phyloP scores from a whole-genome alignment of 2,329 filamentous ascomycete species.

The Gaeumannomyces tritici region DNA sequence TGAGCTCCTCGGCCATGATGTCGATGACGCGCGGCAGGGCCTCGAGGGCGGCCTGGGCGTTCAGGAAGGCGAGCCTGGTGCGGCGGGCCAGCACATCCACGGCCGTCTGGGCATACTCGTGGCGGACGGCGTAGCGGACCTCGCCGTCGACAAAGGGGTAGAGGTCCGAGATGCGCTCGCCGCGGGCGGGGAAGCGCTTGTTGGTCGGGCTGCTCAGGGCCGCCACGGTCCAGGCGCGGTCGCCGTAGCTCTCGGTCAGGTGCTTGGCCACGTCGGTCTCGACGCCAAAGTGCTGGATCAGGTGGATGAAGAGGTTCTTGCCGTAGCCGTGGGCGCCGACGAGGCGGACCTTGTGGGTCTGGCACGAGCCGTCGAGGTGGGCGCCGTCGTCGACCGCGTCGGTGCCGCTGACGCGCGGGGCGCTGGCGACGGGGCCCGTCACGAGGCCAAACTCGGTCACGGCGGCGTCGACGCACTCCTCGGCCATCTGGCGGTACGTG shows the following conservation, averaged over 20 bases:
- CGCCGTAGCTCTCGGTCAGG: constrained; percentile 78
- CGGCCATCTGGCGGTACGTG: constrained; percentile 81
- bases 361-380: constrained; percentile 60
- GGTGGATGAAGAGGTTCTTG: constrained; percentile 84
- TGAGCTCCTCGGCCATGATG: constrained; percentile 75
- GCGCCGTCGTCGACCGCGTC: constrained; percentile 61
- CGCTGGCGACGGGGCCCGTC: constrained; percentile 21
- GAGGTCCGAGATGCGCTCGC: constrained; percentile 66
- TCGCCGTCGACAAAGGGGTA: constrained; percentile 93
- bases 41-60: constrained; percentile 83
- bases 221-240: constrained; percentile 85
- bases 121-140: constrained; percentile 74
- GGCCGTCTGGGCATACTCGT: constrained; percentile 88
- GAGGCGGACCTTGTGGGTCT: constrained; percentile 64
- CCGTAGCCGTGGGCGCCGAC: constrained; percentile 76
- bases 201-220: constrained; percentile 69
- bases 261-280: constrained; percentile 91
- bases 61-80: constrained; percentile 80
- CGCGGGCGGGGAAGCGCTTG: constrained; percentile 71
- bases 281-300: constrained; percentile 87
- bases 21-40: constrained; percentile 79
- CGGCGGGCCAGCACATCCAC: constrained; percentile 80
- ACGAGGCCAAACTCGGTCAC: constrained; percentile 55
- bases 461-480: constrained; percentile 75
- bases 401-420: constrained; percentile 58